Conservation (phyloP, 2,329 filamentous ascomycete species). For the Didymellaceae sp. region DNA sequence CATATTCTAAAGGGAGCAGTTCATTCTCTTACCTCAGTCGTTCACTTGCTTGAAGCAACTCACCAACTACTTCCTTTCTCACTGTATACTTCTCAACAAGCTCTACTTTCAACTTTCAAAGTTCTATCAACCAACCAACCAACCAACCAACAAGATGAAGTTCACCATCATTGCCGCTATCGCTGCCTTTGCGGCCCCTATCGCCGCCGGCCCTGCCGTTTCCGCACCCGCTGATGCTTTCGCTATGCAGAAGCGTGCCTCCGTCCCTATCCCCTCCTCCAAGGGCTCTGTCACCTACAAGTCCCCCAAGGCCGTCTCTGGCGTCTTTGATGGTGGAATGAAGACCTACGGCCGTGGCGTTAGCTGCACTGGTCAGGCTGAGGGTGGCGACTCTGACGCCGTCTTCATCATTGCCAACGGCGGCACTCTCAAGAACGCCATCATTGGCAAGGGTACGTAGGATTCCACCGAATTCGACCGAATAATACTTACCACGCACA, state of each 20-base stretch:
- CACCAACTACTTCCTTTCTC: slow-evolving; percentile 30
- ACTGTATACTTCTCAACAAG: slow-evolving; percentile 27
- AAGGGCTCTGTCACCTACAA: slow-evolving; percentile 42
- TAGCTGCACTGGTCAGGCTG: slow-evolving; percentile 51
- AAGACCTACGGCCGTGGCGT: slow-evolving; percentile 45
- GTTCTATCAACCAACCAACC: slow-evolving; percentile 17
- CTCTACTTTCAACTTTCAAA: slow-evolving; percentile 20
- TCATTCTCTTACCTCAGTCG: slow-evolving; percentile 24
- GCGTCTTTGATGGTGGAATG: slow-evolving; percentile 43
- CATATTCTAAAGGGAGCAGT: slow-evolving; percentile 9
- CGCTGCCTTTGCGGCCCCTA: slow-evolving; percentile 35
- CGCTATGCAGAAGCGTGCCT: slow-evolving; percentile 39
- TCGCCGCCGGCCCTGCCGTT: slow-evolving; percentile 38
- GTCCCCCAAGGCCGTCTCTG: slow-evolving; percentile 30
- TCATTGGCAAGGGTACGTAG: slow-evolving; percentile 56
- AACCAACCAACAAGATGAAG: slow-evolving; percentile 41
- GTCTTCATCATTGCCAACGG: slow-evolving; percentile 62
- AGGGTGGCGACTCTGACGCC: slow-evolving; percentile 55
- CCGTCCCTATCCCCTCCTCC: slow-evolving; percentile 40
- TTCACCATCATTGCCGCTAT: slow-evolving; percentile 37
- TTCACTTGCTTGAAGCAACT: slow-evolving; percentile 35
- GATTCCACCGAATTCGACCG: too few relatives aligned
- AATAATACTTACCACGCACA: not conserved
- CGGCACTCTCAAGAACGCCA: slow-evolving; percentile 61
- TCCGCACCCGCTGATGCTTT: slow-evolving; percentile 32